Conservation (phyloP, 495 filamentous ascomycete genomes). For the Neurospora terricola region DNA sequence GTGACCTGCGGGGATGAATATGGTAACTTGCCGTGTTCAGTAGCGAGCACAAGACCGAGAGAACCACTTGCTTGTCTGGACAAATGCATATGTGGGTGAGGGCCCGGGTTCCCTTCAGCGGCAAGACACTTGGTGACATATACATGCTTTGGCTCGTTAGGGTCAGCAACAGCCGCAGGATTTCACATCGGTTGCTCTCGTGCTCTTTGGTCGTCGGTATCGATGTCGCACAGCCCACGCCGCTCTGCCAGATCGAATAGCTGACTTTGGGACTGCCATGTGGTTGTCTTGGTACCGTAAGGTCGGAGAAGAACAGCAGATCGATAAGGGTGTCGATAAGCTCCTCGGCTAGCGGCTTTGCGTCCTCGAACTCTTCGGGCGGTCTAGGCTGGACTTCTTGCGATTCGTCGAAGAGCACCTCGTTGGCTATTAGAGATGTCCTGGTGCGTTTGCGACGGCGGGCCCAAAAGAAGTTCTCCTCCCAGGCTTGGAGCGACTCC, state of each 20-base stretch:
- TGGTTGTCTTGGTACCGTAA: constrained; percentile 62
- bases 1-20: not conserved
- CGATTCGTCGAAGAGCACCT: constrained; percentile 81
- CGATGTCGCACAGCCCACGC: constrained; percentile 86
- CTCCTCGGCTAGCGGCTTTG: constrained; percentile 85
- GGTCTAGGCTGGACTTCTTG: constrained; percentile 42
- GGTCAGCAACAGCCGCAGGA: constrained; percentile 77
- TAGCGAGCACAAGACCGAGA: constrained; percentile 83
- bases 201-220: constrained; percentile 81
- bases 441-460: constrained; percentile 53
- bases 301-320: constrained; percentile 80
- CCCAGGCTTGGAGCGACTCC: constrained; percentile 78
- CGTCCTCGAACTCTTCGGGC: constrained; percentile 62
- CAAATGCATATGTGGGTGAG: constrained; percentile 82
- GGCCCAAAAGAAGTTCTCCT: constrained; percentile 88
- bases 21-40: constrained; percentile 74
- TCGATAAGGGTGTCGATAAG: constrained; percentile 86
- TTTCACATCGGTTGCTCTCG: constrained; percentile 86
- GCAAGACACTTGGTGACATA: constrained; percentile 71
- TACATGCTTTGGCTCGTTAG: constrained; percentile 89
- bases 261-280: constrained; percentile 72
- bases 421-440: constrained; percentile 42
- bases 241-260: constrained; percentile 95
- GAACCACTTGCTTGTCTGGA: constrained; percentile 81
- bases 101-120: constrained; percentile 75